Conservation (phyloP, 1,139 yeast species). For the Pneumocystis sp. region DNA sequence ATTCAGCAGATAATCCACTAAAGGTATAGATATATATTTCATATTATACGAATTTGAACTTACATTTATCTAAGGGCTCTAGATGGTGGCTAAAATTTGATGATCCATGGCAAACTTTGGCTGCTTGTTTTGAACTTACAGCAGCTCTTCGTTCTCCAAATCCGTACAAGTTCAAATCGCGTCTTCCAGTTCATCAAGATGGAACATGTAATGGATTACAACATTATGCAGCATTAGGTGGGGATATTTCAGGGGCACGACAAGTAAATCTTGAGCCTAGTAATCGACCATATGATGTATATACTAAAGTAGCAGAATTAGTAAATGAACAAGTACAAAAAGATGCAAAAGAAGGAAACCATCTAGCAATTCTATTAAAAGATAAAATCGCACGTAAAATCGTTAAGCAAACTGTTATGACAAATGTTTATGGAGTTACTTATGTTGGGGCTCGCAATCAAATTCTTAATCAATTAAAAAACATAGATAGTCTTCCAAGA, state of each 20-base stretch:
- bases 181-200: conserved; percentile 89
- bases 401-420: conserved; percentile 96
- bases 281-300: conserved; percentile 82
- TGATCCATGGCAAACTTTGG: conserved; percentile 89
- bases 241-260: conserved; percentile 84
- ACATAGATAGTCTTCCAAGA: conserved; percentile 26
- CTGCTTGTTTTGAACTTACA: conserved; percentile 66
- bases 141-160: conserved; percentile 58
- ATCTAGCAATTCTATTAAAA: conserved; percentile 37
- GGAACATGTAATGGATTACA: conserved; percentile 97
- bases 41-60: background rate
- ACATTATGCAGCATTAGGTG: conserved; percentile 96
- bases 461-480: conserved; percentile 36
- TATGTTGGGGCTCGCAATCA: conserved; percentile 86
- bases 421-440: conserved; percentile 96
- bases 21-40: conserved; percentile 14
- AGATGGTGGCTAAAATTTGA: conserved; percentile 82
- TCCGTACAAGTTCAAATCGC: conserved; percentile 61
- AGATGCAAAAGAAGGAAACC: conserved; percentile 45
- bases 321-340: conserved; percentile 40
- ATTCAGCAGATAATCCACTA: conserved; percentile 60
- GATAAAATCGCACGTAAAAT: conserved; percentile 69
- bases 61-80: conserved; percentile 20
- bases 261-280: conserved; percentile 80
- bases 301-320: conserved; percentile 62